These are phyloP conservation scores for Azolla pinnata DNA, from an alignment of 75 land plant species.

Conservation along the genomic window DNA sequence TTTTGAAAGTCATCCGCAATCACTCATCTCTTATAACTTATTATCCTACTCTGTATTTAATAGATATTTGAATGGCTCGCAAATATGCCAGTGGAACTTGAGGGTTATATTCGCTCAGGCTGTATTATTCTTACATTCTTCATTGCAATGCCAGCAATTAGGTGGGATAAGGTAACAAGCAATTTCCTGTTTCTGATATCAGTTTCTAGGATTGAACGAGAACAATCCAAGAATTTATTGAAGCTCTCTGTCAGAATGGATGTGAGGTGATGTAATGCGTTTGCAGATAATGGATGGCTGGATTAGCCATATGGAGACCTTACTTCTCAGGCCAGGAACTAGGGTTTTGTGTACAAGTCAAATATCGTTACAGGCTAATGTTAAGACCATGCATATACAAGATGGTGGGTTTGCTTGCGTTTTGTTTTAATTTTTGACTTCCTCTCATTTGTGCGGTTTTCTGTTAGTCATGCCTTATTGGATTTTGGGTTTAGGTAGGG, in stretches of 20 bases:
- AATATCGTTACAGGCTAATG: slow-evolving; percentile 33
- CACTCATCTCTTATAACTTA: neutral
- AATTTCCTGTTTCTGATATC: neutral
- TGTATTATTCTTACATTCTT: slow-evolving; percentile 88
- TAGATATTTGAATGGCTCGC: slow-evolving; percentile 92
- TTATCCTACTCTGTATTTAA: neutral
- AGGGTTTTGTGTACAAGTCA: slow-evolving; percentile 43
- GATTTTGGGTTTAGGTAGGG: neutral
- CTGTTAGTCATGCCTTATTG: neutral
- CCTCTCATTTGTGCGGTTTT: neutral
- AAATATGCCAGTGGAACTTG: slow-evolving; percentile 94
- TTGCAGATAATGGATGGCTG: slow-evolving; percentile 46
- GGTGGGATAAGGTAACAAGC: slow-evolving; percentile 71
- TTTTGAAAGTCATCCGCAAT: neutral
- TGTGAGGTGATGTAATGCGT: neutral
- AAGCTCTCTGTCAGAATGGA: neutral
- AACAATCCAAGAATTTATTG: too few species aligned
- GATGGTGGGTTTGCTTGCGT: slow-evolving; percentile 30
- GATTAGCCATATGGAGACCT: slow-evolving; percentile 13
- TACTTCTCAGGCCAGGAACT: slow-evolving; percentile 36
- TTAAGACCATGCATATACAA: slow-evolving; percentile 31
- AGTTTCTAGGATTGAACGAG: neutral
- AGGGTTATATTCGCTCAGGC: slow-evolving; percentile 94
- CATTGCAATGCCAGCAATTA: slow-evolving; percentile 68
- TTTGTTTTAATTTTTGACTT: neutral